Base-by-base conservation (phyloP, 441 rosid species). In the Pelargonium cotyledonis region DNA sequence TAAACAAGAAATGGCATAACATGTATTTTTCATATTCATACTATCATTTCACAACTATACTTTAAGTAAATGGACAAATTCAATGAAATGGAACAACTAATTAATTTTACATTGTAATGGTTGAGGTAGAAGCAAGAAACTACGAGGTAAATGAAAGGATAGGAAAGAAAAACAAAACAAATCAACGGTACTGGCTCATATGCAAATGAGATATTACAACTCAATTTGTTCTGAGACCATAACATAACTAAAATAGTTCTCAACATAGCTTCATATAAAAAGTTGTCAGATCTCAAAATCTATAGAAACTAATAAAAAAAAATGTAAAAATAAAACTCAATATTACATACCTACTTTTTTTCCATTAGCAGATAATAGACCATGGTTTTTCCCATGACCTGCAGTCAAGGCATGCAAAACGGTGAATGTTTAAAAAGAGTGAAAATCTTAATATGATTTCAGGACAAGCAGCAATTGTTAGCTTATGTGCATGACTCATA, bases 351-450 rank as follows among this genome's bases (percentile, higher is more conserved):
- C 68, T 43, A 10, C 18, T 8, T 4, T 4, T 76, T 79, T 80
- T 69, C 78, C 82, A 79, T 76, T 71, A 71, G 86, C 81, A 78
- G 81, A 77, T 74, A 71, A 76, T 76, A 75, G 75, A 78, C 72
- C 68, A 72, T 43, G 58, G 67, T 76, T 73, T 76, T 65, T 74
- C 79, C 78, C 66, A 70, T 10, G 65, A 85, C 86, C 88, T 85
- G 88, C 85, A 81, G 79, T 66, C 65, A 81, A 81, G 79, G 81
- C 77, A 81, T 72, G 75, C 73, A 75, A 78, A 73, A 71, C 67
- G 75, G 73, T 72, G 65, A 76, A 70, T 46, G 51, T 58, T 16
- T 62, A 66, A 66, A 66, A 65, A 72, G 53, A 61, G 51, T 1
- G 44, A 38, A 72, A 46, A 47, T 72, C 61, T 73, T 62, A 70